phyloP scores from a whole-genome alignment of 257 asterid genomes.

The Anisodus tanguticus region DNA sequence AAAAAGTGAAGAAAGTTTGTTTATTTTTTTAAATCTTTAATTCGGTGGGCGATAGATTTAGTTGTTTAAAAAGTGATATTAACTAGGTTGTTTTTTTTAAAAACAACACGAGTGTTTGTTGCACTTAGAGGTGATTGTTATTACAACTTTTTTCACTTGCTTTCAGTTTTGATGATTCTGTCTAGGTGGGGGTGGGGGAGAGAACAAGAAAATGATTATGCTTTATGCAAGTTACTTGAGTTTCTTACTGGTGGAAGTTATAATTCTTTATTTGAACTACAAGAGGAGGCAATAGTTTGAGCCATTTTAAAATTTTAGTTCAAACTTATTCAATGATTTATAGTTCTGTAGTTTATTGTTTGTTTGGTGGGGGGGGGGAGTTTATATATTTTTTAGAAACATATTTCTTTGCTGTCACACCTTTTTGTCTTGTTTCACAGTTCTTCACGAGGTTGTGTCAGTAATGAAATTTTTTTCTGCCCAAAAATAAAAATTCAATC shows the following conservation, averaged over 20 bases:
- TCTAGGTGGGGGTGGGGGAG: neutral
- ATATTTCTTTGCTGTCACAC: constrained; percentile 57
- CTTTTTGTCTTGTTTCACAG: constrained; percentile 84
- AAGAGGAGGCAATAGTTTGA: constrained; percentile 34
- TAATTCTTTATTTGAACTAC: constrained; percentile 33
- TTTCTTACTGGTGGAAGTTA: constrained; percentile 53
- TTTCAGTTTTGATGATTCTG: constrained; percentile 31
- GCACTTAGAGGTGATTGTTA: constrained; percentile 27
- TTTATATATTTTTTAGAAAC: constrained; percentile 43
- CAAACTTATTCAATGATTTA: constrained; percentile 53
- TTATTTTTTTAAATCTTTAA: neutral
- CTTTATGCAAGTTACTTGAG: constrained; percentile 37
- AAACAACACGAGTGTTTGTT: constrained; percentile 33
- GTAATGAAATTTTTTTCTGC: constrained; percentile 28
- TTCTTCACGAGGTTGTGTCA: constrained; percentile 92
- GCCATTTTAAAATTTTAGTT: constrained; percentile 44
- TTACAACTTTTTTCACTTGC: constrained; percentile 33
- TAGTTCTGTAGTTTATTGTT: constrained; percentile 55
- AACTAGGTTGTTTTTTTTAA: neutral
- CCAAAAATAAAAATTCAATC: constrained; percentile 36
- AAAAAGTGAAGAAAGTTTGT: neutral
- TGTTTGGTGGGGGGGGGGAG: constrained; percentile 42
- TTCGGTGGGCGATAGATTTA: constrained; percentile 32
- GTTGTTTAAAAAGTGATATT: constrained; percentile 34
- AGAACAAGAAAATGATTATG: constrained; percentile 50